Evolutionary conservation across 2,329 filamentous ascomycete species (phyloP), one percentile per base, ranked within the genome.

Genomic region (Rhytidhysteron rufulum): DNA sequence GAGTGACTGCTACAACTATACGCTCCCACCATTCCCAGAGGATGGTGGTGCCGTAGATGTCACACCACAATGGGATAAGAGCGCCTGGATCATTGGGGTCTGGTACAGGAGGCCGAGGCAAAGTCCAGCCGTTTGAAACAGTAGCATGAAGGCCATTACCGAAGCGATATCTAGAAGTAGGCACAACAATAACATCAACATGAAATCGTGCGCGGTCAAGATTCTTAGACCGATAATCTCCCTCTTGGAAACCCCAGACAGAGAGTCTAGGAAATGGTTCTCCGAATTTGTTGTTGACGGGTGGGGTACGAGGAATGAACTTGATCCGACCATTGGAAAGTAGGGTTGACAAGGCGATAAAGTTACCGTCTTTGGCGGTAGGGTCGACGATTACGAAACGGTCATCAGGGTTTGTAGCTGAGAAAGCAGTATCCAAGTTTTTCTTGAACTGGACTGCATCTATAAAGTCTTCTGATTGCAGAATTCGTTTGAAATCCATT

Each of bases 221-320:
- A 42, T 79, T 79, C 40, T 83, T 75, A 17, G 81, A 83, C 53
- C 86, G 80, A 61, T 89, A 89, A 48, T 85, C 80, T 13, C 79
- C 79, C 6, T 83, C 82, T 39, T 79, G 77, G 53, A 88, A 85
- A 1, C 86, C 85, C 57, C 85, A 83, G 2, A 82, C 80, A 4
- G 66, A 71, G 18, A 74, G 49, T 24, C 63, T 62, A 13, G 69
- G 69, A 10, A 57, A 54, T 0, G 67, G 62, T 3, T 63, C 63
- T 27, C 63, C 56, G 37, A 69, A 60, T 5, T 66, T 60, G 31
- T 60, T 59, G 43, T 72, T 57, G 21, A 86, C 79, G 1, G 79
- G 79, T 4, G 85, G 73, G 30, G 82, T 70, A 2, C 73, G 56
- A 0, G 78, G 69, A 3, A 72, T 65, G 5, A 86, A 55, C 13